These are phyloP conservation scores for Crepidotus variabilis DNA, from an alignment of 768 basidiomycete genomes.

Conservation along the genomic window DNA sequence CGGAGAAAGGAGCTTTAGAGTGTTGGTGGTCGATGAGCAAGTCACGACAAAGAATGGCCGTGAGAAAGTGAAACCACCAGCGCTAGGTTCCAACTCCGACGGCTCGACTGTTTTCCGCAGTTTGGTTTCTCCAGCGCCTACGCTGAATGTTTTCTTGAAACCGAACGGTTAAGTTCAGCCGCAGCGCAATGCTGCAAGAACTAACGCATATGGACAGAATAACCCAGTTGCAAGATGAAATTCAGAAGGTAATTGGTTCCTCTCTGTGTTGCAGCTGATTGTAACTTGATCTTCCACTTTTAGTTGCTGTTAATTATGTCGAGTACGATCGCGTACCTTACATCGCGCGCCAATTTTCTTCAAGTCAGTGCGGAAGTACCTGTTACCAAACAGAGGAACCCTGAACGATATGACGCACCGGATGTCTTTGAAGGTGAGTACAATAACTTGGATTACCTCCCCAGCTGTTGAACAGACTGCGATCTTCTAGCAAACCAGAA, in stretches of 20 bases:
- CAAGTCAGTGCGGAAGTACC: slow-evolving; percentile 79
- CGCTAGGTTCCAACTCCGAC: neutral
- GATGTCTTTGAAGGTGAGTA: slow-evolving; percentile 71
- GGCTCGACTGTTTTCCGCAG: neutral
- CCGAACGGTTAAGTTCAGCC: slow-evolving; percentile 16
- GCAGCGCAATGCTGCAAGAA: slow-evolving; percentile 89
- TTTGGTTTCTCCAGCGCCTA: neutral
- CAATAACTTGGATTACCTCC: neutral
- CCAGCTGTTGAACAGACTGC: neutral
- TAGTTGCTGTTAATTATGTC: slow-evolving; percentile 90
- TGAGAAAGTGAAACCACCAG: no score
- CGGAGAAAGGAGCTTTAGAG: neutral
- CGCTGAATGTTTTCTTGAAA: neutral
- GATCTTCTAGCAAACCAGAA: slow-evolving; percentile 68
- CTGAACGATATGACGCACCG: slow-evolving; percentile 67
- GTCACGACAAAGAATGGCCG: neutral
- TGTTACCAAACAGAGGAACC: slow-evolving; percentile 74
- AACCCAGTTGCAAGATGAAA: slow-evolving; percentile 92
- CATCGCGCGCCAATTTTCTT: slow-evolving; percentile 67
- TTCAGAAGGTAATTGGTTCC: slow-evolving; percentile 60
- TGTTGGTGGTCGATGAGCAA: neutral
- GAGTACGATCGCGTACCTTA: slow-evolving; percentile 76
- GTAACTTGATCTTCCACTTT: neutral
- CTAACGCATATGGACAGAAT: slow-evolving; percentile 93
- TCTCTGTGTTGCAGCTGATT: neutral